Percentiles rank a stretch among this genome's conserved stretches.
Conservation (phyloP, 202 grass and related monocot genomes). For the Saccharum hybrid region DNA sequence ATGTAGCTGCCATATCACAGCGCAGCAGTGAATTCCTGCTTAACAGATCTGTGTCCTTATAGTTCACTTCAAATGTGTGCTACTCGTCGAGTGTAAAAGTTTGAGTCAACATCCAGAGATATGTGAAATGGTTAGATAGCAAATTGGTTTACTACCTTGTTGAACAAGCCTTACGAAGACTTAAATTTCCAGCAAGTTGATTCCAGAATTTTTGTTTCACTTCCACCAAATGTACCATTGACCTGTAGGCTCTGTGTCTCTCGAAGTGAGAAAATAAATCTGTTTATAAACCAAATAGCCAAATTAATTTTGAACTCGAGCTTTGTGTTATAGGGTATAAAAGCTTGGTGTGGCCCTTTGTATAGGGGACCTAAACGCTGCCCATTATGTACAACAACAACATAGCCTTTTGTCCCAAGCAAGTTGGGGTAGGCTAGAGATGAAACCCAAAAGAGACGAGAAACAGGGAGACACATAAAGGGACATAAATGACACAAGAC, state of each 20-base stretch:
- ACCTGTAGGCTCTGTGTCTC: background rate
- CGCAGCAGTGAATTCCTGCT: background rate
- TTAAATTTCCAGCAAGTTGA: background rate
- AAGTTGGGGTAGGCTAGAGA: too few relatives aligned
- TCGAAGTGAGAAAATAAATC: background rate
- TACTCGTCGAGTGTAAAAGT: background rate
- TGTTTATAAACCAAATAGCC: background rate
- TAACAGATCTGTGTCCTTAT: background rate
- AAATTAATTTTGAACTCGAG: background rate
- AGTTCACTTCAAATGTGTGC: background rate
- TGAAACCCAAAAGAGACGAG: too few relatives aligned
- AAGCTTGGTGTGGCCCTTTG: background rate
- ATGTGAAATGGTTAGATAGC: background rate
- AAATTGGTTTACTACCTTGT: background rate
- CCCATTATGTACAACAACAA: background rate
- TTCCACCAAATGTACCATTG: background rate
- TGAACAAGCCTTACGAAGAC: background rate
- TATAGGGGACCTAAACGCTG: background rate
- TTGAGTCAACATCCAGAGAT: background rate
- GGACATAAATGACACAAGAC: too few relatives aligned
- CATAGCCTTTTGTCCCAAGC: too few relatives aligned
- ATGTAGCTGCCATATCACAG: background rate
- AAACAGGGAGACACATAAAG: too few relatives aligned
- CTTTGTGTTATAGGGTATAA: background rate
- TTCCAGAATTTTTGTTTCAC: background rate